Evolutionary conservation across 2,329 filamentous ascomycete genomes (phyloP).

Genomic region (Fusarium protoensiforme): DNA sequence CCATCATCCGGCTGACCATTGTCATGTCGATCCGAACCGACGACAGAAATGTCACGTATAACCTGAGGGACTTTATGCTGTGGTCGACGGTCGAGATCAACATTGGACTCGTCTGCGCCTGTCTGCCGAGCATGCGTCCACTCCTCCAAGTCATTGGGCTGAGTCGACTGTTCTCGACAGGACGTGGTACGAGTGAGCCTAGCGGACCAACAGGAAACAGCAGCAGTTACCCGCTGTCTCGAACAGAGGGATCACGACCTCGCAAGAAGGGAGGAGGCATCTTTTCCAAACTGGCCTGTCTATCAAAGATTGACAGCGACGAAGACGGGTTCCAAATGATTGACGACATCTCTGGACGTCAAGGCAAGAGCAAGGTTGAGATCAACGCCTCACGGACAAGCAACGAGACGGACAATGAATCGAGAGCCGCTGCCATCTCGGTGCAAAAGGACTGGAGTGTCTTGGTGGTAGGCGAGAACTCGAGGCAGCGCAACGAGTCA

Average conservation of each 20-base stretch:
- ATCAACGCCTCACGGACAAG: not conserved
- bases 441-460: not conserved
- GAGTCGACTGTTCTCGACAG: not conserved
- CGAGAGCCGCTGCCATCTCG: not conserved
- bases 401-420: not conserved
- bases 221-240: not conserved
- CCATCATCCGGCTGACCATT: not conserved
- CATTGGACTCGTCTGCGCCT: conserved; percentile 3
- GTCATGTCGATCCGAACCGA: conserved; percentile 3
- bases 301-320: conserved; percentile 3
- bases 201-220: not conserved
- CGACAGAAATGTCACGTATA: not conserved
- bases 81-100: not conserved
- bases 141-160: not conserved
- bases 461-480: not conserved
- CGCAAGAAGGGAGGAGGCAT: not conserved
- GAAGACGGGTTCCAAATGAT: conserved; percentile 2
- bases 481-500: not conserved
- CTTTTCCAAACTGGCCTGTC: not conserved
- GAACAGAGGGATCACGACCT: not conserved
- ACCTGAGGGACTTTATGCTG: not conserved
- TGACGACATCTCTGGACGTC: not conserved
- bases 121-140: conserved; percentile 1
- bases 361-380: not conserved
- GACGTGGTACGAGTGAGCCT: not conserved